These are phyloP conservation scores for Didymella segeticola DNA, from an alignment of 2,329 filamentous ascomycete genomes.

Conservation along the genomic window DNA sequence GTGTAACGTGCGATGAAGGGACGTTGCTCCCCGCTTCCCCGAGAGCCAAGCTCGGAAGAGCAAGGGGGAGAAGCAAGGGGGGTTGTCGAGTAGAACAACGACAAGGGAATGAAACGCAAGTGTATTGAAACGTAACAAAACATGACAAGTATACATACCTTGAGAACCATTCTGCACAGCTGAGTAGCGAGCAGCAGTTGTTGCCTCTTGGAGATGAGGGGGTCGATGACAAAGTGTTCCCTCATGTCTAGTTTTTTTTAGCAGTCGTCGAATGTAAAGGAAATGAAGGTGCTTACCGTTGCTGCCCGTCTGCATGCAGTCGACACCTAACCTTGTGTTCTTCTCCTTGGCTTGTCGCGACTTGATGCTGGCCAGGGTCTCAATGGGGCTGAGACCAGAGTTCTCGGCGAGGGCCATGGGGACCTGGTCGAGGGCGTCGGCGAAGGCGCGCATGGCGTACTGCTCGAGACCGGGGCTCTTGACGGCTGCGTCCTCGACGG, in stretches of 20 bases:
- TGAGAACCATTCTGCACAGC: conserved; percentile 81
- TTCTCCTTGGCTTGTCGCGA: conserved; percentile 92
- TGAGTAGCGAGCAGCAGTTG: conserved; percentile 96
- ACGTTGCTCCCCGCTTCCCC: conserved; percentile 29
- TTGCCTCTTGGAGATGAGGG: conserved; percentile 96
- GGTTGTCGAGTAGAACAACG: conserved; percentile 14
- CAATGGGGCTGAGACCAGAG: conserved; percentile 93
- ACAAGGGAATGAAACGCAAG: conserved; percentile 24
- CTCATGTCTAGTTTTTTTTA: conserved; percentile 75
- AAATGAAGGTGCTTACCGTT: conserved; percentile 75
- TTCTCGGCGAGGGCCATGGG: conserved; percentile 98
- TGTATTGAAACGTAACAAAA: conserved; percentile 25
- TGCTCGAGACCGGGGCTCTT: conserved; percentile 97
- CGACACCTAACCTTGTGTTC: conserved; percentile 82
- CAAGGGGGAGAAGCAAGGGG: conserved; percentile 19
- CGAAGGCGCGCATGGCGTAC: conserved; percentile 98
- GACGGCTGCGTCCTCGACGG: conserved; percentile 92
- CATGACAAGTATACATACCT: conserved; percentile 58
- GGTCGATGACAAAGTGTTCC: conserved; percentile 97
- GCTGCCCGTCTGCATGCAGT: conserved; percentile 95
- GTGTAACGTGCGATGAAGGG: conserved; percentile 28
- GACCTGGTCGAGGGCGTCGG: conserved; percentile 89
- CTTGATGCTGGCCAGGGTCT: conserved; percentile 93
- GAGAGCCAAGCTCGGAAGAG: conserved; percentile 16
- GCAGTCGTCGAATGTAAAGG: too few species aligned